A percentile compares a stretch with the other conserved stretches of the same genome.
phyloP scores from a whole-genome alignment of 805 yeast species.

The Hyphopichia homilentoma region DNA sequence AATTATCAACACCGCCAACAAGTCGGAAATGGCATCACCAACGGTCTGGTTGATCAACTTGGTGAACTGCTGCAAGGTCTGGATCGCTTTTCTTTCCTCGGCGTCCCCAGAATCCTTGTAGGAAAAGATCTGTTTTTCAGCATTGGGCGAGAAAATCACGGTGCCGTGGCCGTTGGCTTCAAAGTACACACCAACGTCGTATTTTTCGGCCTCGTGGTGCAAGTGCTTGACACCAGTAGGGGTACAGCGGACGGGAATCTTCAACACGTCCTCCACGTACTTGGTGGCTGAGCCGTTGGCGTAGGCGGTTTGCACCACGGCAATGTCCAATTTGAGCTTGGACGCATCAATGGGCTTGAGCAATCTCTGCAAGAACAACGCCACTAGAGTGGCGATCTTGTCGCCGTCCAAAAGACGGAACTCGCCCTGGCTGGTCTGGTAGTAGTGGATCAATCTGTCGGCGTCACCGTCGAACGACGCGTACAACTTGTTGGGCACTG shows the following conservation, averaged over 20 bases:
- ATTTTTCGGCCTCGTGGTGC: constrained; percentile 85
- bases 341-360: constrained; percentile 45
- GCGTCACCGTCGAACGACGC: constrained; percentile 98
- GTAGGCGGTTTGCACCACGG: constrained; percentile 96
- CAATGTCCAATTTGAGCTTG: constrained; percentile 47
- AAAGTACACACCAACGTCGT: constrained; percentile 89
- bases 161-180: constrained; percentile 99
- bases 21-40: constrained; percentile 97
- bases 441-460: constrained; percentile 86
- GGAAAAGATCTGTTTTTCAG: constrained; percentile 32
- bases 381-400: constrained; percentile 82
- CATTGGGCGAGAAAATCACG: constrained; percentile 65
- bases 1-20: constrained; percentile 71
- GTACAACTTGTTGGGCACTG: constrained; percentile 47
- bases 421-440: constrained; percentile 29
- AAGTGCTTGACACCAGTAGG: constrained; percentile 96
- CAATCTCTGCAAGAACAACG: constrained; percentile 56
- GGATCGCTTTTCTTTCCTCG: constrained; percentile 46
- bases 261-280: constrained; percentile 56
- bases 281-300: constrained; percentile 92
- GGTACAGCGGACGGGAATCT: constrained; percentile 80
- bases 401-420: constrained; percentile 85
- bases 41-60: constrained; percentile 90
- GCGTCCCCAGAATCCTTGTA: constrained; percentile 31
- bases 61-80: constrained; percentile 56